phyloP scores from a whole-genome alignment of 352 stramenopile species.

The Pythium aquatile region DNA sequence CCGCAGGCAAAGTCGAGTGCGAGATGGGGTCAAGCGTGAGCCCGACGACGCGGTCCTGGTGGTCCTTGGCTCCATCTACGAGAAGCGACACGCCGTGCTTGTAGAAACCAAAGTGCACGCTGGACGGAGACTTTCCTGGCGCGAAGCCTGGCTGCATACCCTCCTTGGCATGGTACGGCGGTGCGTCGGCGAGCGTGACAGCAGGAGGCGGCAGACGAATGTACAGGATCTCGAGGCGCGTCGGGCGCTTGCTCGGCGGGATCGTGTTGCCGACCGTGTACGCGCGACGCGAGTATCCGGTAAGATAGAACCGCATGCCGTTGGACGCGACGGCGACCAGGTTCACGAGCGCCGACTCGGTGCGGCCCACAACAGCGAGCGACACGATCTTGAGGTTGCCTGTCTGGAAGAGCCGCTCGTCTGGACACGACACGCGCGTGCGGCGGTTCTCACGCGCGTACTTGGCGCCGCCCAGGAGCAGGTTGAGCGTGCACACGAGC shows the following conservation, averaged over 20 bases:
- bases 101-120: slow-evolving; percentile 78
- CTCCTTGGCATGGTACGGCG: slow-evolving; percentile 84
- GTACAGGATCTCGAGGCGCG: slow-evolving; percentile 70
- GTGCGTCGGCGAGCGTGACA: slow-evolving; percentile 63
- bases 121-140: slow-evolving; percentile 73
- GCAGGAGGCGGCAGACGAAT: slow-evolving; percentile 79
- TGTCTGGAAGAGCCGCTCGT: slow-evolving; percentile 77
- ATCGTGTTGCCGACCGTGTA: slow-evolving; percentile 42
- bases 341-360: slow-evolving; percentile 85
- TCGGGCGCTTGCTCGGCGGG: slow-evolving; percentile 53
- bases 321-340: slow-evolving; percentile 92
- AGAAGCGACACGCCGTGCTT: slow-evolving; percentile 78
- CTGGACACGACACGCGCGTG: slow-evolving; percentile 77
- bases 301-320: slow-evolving; percentile 94
- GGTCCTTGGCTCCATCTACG: slow-evolving; percentile 72
- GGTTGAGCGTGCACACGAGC: slow-evolving; percentile 63
- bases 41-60: slow-evolving; percentile 75
- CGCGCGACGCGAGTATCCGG: slow-evolving; percentile 72
- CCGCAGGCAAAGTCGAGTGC: slow-evolving; percentile 48
- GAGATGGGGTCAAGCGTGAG: slow-evolving; percentile 77
- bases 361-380: slow-evolving; percentile 54
- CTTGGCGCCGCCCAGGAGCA: slow-evolving; percentile 69
- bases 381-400: slow-evolving; percentile 69
- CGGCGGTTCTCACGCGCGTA: slow-evolving; percentile 83
- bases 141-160: slow-evolving; percentile 82